phyloP scores from a whole-genome alignment of 2,329 filamentous ascomycete species.

The Phaeoacremonium minimum region DNA sequence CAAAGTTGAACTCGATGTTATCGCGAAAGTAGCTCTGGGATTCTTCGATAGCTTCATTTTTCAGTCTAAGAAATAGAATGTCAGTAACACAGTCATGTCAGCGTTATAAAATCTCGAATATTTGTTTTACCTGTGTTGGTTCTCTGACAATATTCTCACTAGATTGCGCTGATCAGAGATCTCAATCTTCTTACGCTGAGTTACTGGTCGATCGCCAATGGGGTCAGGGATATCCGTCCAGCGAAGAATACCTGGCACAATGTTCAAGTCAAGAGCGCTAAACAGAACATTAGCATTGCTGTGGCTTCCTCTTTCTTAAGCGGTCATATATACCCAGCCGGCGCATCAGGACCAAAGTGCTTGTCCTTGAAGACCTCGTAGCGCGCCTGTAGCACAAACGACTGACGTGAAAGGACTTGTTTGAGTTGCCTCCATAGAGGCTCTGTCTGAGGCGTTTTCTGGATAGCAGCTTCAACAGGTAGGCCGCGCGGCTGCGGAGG shows the following conservation, averaged over 20 bases:
- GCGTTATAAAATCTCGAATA: too few relatives aligned
- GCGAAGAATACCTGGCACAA: constrained; percentile 41
- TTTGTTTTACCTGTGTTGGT: constrained; percentile 36
- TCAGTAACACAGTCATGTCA: too few relatives aligned
- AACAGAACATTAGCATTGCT: not conserved
- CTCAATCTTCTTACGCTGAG: constrained; percentile 52
- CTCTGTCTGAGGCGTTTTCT: constrained; percentile 11
- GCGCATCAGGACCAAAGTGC: constrained; percentile 35
- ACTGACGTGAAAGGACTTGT: constrained; percentile 50
- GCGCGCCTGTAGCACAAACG: constrained; percentile 51
- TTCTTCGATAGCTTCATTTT: constrained; percentile 49
- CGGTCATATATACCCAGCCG: too few relatives aligned
- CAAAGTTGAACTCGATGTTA: constrained; percentile 50
- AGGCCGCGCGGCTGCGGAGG: constrained; percentile 40
- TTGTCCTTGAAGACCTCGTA: constrained; percentile 47
- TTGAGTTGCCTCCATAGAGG: constrained; percentile 47
- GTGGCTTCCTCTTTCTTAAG: not conserved
- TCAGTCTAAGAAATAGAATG: too few relatives aligned
- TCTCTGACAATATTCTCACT: constrained; percentile 43
- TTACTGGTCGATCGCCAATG: constrained; percentile 39
- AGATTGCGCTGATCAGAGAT: constrained; percentile 48
- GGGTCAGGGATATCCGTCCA: constrained; percentile 62
- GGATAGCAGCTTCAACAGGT: constrained; percentile 27
- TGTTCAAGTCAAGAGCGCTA: too few relatives aligned
- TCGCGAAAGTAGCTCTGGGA: constrained; percentile 48